Evolutionary conservation across 306 rosid genomes (phyloP), one percentile per base, ranked within the genome.

Genomic region (Hippophae rhamnoides): DNA sequence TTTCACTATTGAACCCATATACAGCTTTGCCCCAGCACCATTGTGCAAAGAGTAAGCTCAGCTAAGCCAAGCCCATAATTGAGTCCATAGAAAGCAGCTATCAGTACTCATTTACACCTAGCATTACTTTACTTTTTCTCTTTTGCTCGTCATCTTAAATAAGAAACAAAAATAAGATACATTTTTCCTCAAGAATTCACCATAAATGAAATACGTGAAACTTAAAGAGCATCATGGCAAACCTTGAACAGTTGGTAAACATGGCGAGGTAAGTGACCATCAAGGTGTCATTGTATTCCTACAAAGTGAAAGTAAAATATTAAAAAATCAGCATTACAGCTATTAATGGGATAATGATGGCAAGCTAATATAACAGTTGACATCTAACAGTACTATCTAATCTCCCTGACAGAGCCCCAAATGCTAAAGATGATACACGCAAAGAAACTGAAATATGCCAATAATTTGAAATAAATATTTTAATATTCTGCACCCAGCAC

Each of bases 231-330:
- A 31, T 31, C 54, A 66, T 41, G 50, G 8, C 78, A 69, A 78
- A 92, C 98, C 98, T 92, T 73, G 96, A 92, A 75, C 99, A 88
- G 78, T 86, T 88, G 74, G 99, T 92, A 81, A 82, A 81, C 95
- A 86, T 83, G 58, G 99, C 95, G 51, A 92, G 87, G 74, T 88
- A 86, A 46, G 93, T 76, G 69, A 88, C 71, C 82, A 92, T 65
- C 72, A 88, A 66, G 13, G 99, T 92, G 75, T 92, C 95, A 69
- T 84, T 92, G 76, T 88, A 88, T 66, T 87, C 99, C 99, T 92
- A 64, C 53, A 26, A 27, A 57, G 63, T 42, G 10, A 40, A 3
- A 52, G 47, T 46, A 68, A 47, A 57, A 50, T 51, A 66, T 31
- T 18, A 31, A 31, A 31, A 57, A 45, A 62, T 64, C 26, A 54